Percentiles rank a stretch among this genome's conserved stretches.
Evolutionary conservation across 257 asterid species (phyloP).

Genomic region (Echites panduratus): DNA sequence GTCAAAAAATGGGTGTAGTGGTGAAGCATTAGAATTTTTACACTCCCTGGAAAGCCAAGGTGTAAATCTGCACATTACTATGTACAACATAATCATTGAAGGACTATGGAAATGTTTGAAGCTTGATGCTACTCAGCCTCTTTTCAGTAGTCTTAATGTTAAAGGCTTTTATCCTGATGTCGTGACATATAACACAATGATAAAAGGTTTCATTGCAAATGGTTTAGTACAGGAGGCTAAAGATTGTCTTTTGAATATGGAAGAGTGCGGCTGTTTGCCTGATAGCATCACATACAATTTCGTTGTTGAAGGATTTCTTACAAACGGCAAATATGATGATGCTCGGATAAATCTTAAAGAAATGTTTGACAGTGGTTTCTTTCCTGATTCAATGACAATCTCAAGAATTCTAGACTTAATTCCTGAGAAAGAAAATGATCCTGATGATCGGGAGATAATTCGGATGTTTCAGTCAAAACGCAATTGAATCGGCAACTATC

Average conservation of each 20-base stretch:
- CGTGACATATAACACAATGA: neutral
- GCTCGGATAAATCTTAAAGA: neutral
- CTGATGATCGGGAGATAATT: too few relatives aligned
- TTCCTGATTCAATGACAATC: neutral
- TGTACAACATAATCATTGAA: neutral
- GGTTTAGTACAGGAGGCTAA: slow-evolving; percentile 17
- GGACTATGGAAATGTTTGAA: neutral
- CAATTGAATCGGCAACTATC: too few relatives aligned
- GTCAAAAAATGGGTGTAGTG: slow-evolving; percentile 3
- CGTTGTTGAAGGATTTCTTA: too few relatives aligned
- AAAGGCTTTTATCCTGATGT: slow-evolving; percentile 9
- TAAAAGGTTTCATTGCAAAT: neutral
- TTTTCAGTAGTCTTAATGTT: neutral
- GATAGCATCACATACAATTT: neutral
- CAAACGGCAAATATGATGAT: neutral
- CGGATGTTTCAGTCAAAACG: too few relatives aligned
- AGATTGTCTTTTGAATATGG: slow-evolving; percentile 1
- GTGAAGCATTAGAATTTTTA: slow-evolving; percentile 18
- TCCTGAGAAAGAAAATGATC: too few relatives aligned
- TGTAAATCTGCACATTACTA: neutral
- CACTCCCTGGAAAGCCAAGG: neutral
- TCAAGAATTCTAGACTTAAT: neutral
- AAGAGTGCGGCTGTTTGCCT: neutral
- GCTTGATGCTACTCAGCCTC: neutral
- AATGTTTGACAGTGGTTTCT: neutral